Conservation (phyloP, 768 basidiomycete genomes). For the Amanita pseudoporphyria region DNA sequence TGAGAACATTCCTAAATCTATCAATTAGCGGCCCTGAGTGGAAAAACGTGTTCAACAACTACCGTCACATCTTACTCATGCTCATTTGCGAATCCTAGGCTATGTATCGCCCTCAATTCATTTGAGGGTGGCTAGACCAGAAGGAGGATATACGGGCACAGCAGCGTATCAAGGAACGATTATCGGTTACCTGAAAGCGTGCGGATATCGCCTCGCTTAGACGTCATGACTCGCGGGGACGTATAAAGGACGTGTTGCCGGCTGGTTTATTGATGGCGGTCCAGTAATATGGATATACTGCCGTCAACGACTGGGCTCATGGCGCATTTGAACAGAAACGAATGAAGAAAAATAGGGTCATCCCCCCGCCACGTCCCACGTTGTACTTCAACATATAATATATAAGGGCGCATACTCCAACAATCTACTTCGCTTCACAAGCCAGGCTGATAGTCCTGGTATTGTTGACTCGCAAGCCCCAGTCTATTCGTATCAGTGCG, state of each 20-base stretch:
- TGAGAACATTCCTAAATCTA: not conserved
- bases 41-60: not conserved
- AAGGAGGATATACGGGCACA: not conserved
- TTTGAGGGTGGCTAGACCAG: not conserved
- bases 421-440: not conserved
- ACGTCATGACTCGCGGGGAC: not conserved
- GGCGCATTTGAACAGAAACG: not conserved
- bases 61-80: not conserved
- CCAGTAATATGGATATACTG: not conserved
- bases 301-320: not conserved
- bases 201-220: not conserved
- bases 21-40: not conserved
- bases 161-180: not conserved
- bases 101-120: not conserved
- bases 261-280: constrained; percentile 6
- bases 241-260: constrained; percentile 2
- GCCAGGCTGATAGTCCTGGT: not conserved
- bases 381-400: not conserved
- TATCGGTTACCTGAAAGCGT: not conserved
- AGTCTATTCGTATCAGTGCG: not conserved
- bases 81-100: not conserved
- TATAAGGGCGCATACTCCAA: constrained; percentile 1
- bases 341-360: constrained; percentile 4
- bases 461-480: not conserved
- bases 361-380: not conserved